Evolutionary conservation across 2,329 filamentous ascomycete genomes (phyloP).

Genomic region (Scolecobasidium constrictum): DNA sequence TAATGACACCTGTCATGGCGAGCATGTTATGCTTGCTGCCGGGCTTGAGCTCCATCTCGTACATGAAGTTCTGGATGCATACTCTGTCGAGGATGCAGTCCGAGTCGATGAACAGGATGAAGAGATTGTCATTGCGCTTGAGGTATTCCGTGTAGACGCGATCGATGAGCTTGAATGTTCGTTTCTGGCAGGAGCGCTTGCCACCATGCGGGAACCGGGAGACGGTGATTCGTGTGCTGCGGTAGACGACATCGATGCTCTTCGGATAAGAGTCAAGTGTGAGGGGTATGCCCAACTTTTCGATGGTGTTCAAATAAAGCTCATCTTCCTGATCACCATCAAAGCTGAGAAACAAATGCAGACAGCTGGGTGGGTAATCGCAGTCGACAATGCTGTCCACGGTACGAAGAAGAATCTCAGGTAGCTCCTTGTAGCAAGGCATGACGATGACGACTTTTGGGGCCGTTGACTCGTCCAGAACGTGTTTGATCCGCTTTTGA

Average conservation of each 20-base stretch:
- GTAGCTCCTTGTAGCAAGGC: constrained; percentile 91
- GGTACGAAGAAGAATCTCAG: constrained; percentile 71
- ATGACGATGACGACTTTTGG: constrained; percentile 95
- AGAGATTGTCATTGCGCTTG: constrained; percentile 79
- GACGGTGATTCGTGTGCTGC: constrained; percentile 72
- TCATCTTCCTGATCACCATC: constrained; percentile 86
- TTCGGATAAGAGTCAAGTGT: constrained; percentile 69
- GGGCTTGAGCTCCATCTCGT: constrained; percentile 95
- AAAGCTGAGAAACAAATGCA: constrained; percentile 92
- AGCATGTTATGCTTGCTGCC: constrained; percentile 88
- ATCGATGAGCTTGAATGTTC: constrained; percentile 86
- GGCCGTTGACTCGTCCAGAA: constrained; percentile 73
- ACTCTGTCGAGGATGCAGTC: constrained; percentile 88
- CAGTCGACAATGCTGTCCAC: constrained; percentile 87
- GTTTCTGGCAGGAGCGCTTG: constrained; percentile 88
- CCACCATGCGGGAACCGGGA: constrained; percentile 89
- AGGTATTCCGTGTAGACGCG: constrained; percentile 83
- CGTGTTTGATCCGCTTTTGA: constrained; percentile 68
- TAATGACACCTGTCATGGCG: constrained; percentile 96
- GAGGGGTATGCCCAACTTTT: constrained; percentile 71
- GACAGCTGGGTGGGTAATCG: constrained; percentile 83
- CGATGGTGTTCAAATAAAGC: constrained; percentile 75
- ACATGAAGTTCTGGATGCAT: constrained; percentile 95
- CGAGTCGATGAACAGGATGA: constrained; percentile 94
- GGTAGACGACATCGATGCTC: constrained; percentile 84